A percentile compares a stretch with the other conserved stretches of the same genome.
Evolutionary conservation across 2,329 filamentous ascomycete species (phyloP).

Genomic region (Diaporthe capsici): DNA sequence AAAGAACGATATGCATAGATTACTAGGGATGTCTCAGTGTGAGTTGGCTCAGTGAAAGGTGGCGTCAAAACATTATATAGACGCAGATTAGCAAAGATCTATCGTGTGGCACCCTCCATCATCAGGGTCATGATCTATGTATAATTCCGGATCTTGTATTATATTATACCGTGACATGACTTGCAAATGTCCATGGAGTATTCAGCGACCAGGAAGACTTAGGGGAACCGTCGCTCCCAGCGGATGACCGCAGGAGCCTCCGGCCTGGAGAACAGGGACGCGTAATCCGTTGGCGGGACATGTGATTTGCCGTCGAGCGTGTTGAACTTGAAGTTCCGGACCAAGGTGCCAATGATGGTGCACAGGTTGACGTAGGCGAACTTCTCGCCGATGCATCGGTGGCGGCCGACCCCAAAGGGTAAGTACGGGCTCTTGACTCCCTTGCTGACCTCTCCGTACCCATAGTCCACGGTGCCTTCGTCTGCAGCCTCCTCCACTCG

Average conservation of each 20-base stretch:
- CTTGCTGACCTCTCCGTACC: conserved; percentile 42
- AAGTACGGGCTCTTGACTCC: conserved; percentile 51
- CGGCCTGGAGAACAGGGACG: conserved; percentile 60
- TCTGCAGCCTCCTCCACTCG: conserved; percentile 12
- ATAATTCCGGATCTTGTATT: neutral
- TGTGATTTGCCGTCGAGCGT: conserved; percentile 71
- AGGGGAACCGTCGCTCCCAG: conserved; percentile 50
- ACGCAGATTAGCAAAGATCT: neutral
- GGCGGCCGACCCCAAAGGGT: conserved; percentile 80
- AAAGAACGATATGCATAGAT: neutral
- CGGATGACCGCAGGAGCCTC: conserved; percentile 50
- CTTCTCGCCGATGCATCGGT: conserved; percentile 83
- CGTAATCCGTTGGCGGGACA: conserved; percentile 74
- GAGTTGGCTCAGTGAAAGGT: neutral
- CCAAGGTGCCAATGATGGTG: conserved; percentile 73
- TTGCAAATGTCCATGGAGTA: no score
- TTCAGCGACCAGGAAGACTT: no score
- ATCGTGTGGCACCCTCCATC: neutral
- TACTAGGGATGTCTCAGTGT: neutral
- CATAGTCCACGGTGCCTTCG: conserved; percentile 35
- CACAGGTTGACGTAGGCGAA: conserved; percentile 80
- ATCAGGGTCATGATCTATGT: neutral
- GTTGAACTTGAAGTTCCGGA: conserved; percentile 72
- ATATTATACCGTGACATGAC: neutral
- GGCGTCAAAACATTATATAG: neutral